Conservation (phyloP, 106 monocot genomes). For the Phalaenopsis equestris region DNA sequence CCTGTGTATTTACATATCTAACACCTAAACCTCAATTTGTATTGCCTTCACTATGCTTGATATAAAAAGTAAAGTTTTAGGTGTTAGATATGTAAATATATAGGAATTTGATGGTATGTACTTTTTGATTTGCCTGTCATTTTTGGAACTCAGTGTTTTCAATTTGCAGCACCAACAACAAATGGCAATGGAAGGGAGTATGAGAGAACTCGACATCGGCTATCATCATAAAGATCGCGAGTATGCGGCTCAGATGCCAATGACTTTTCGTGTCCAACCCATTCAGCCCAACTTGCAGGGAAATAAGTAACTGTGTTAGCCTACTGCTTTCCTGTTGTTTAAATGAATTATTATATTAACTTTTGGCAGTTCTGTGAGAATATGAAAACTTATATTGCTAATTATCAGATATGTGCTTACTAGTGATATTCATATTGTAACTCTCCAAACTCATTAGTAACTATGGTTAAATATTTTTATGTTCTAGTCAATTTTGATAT, state of each 20-base stretch:
- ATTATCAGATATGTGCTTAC: neutral
- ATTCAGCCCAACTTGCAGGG: conserved; percentile 80
- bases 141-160: neutral
- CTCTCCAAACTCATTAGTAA: neutral
- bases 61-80: too few species aligned
- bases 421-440: too few species aligned
- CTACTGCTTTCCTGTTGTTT: neutral
- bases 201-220: conserved; percentile 47
- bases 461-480: neutral
- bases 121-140: neutral
- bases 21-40: too few species aligned
- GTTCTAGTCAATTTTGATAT: neutral
- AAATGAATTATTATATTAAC: neutral
- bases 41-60: too few species aligned
- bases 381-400: neutral
- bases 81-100: too few species aligned
- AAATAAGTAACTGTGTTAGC: conserved; percentile 20
- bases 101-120: too few species aligned
- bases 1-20: too few species aligned
- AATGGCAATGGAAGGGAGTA: conserved; percentile 37
- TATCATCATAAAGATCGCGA: conserved; percentile 53
- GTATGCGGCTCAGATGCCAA: conserved; percentile 51
- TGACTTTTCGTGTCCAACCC: conserved; percentile 67
- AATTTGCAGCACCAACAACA: conserved; percentile 68
- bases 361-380: neutral